These are phyloP conservation scores for Adansonia digitata DNA, from an alignment of 345 rosid species.

Conservation along the genomic window DNA sequence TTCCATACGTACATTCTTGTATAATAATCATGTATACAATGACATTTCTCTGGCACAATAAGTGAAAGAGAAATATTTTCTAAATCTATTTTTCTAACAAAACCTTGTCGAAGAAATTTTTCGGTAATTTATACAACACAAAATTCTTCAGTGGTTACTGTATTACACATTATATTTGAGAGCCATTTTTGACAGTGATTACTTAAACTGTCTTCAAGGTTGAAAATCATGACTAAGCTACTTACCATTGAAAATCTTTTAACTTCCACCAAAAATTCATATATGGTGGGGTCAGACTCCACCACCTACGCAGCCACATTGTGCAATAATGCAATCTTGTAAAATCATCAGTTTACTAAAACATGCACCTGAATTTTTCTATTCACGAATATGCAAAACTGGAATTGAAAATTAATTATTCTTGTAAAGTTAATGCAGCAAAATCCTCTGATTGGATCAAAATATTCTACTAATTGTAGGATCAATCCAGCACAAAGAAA, in stretches of 20 bases:
- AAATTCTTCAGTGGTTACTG: no score
- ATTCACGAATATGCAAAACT: background rate
- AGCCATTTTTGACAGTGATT: background rate
- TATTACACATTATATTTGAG: background rate
- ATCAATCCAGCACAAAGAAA: background rate
- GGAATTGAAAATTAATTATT: background rate
- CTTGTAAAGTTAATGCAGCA: background rate
- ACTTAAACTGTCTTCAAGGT: background rate
- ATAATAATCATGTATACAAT: no score
- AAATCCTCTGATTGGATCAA: background rate
- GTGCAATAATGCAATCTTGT: background rate
- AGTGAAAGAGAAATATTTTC: no score
- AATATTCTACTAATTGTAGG: background rate
- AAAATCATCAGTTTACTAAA: background rate
- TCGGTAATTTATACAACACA: no score
- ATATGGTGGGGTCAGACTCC: background rate
- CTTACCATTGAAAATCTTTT: background rate
- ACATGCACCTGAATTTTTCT: constrained; percentile 3
- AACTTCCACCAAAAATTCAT: background rate
- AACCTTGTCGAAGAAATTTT: no score
- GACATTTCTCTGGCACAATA: no score
- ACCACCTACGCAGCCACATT: background rate
- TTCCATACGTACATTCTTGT: no score
- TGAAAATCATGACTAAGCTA: background rate
- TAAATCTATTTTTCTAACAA: no score